Evolutionary conservation across 768 basidiomycete species (phyloP).

Genomic region (Leccinum disarticulatum): DNA sequence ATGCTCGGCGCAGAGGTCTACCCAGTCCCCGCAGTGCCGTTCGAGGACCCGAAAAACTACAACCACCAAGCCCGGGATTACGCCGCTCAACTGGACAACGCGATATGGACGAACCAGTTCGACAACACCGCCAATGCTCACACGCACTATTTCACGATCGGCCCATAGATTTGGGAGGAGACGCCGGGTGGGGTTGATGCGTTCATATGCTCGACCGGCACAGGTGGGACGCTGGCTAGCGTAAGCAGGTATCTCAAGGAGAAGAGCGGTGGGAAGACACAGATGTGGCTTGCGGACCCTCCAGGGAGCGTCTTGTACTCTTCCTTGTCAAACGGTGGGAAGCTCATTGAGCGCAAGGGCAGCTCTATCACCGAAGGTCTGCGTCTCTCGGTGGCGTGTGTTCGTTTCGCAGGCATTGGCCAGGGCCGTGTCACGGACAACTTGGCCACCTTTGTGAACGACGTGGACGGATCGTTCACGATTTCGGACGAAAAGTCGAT

Average conservation of each 20-base stretch:
- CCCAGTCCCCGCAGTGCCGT: conserved; percentile 95
- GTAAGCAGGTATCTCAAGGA: conserved; percentile 83
- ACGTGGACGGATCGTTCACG: conserved; percentile 80
- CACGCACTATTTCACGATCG: conserved; percentile 87
- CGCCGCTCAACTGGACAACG: conserved; percentile 70
- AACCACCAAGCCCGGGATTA: conserved; percentile 96
- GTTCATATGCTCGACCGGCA: conserved; percentile 95
- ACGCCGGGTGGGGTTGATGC: conserved; percentile 75
- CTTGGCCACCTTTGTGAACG: conserved; percentile 74
- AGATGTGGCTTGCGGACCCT: conserved; percentile 95
- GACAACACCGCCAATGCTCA: conserved; percentile 92
- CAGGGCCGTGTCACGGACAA: conserved; percentile 96
- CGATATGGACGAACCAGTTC: conserved; percentile 98
- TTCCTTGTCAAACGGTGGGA: conserved; percentile 78
- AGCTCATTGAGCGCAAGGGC: conserved; percentile 73
- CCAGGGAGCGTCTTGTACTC: conserved; percentile 91
- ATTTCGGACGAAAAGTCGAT: conserved; percentile 90
- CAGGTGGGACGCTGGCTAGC: conserved; percentile 94
- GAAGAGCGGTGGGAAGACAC: conserved; percentile 70
- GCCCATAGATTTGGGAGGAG: conserved; percentile 96
- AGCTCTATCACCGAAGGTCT: conserved; percentile 90
- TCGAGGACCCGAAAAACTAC: conserved; percentile 93
- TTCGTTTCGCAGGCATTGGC: conserved; percentile 73
- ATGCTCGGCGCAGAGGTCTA: conserved; percentile 98
- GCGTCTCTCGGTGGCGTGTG: neutral